Evolutionary conservation across 163 green algal species (phyloP).

Genomic region (Scenedesmus sp.): DNA sequence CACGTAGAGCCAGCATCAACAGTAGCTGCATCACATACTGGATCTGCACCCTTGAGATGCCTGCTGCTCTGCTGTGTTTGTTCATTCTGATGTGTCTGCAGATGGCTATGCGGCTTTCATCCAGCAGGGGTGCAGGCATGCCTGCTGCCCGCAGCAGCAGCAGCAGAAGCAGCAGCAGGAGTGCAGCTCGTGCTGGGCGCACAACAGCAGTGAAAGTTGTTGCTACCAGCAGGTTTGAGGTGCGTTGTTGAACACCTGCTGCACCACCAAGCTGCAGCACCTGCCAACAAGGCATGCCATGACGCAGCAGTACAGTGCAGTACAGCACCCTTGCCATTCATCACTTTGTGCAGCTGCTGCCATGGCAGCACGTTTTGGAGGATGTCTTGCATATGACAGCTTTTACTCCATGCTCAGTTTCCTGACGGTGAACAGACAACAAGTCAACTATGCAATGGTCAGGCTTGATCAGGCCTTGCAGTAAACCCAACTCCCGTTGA

Average conservation of each 20-base stretch:
- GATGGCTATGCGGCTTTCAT: background rate
- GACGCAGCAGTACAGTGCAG: background rate
- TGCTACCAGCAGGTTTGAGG: slow-evolving; percentile 23
- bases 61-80: background rate
- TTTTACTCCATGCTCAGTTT: too few relatives aligned
- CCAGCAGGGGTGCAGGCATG: background rate
- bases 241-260: background rate
- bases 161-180: background rate
- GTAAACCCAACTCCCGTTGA: background rate
- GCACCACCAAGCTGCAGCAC: too few relatives aligned
- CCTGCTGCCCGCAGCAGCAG: background rate
- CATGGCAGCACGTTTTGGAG: background rate
- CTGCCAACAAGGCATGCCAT: background rate
- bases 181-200: background rate
- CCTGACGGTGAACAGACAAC: too few relatives aligned
- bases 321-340: background rate
- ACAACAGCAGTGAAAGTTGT: background rate
- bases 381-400: too few relatives aligned
- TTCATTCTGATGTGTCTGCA: background rate
- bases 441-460: too few relatives aligned
- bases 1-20: too few relatives aligned
- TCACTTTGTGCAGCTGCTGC: background rate
- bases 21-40: background rate
- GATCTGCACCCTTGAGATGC: background rate
- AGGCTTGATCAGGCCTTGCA: background rate